These are phyloP conservation scores for Exophiala calicioides DNA, from an alignment of 2,329 filamentous ascomycete species.

Conservation along the genomic window DNA sequence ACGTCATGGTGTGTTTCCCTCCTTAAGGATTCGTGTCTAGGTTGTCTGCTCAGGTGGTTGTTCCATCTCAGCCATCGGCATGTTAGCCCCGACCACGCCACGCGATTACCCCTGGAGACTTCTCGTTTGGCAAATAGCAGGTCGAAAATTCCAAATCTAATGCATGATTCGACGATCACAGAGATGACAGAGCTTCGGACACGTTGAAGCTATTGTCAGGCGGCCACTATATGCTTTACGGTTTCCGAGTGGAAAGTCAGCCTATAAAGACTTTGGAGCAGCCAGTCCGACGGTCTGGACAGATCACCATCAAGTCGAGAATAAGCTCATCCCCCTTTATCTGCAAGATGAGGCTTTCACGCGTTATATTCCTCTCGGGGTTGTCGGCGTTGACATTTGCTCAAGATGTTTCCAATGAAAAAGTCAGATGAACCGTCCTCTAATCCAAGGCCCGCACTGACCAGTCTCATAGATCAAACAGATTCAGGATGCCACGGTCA, in stretches of 20 bases:
- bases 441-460: not conserved
- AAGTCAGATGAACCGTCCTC: not conserved
- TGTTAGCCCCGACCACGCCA: too few species aligned
- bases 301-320: too few species aligned
- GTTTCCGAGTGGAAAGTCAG: too few species aligned
- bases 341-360: not conserved
- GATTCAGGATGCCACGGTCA: conserved; percentile 3
- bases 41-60: too few species aligned
- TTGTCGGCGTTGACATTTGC: not conserved
- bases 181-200: not conserved
- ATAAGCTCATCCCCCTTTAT: too few species aligned
- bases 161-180: not conserved
- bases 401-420: not conserved
- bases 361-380: not conserved
- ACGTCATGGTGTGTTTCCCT: too few species aligned
- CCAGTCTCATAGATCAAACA: conserved; percentile 1
- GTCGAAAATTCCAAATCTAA: not conserved
- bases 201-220: not conserved
- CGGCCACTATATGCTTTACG: not conserved
- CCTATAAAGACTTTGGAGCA: not conserved
- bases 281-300: too few species aligned
- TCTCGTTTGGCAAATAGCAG: not conserved
- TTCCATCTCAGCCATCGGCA: too few species aligned
- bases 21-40: too few species aligned
- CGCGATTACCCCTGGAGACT: too few species aligned